Conservation (phyloP, 1,284 basidiomycete genomes). For the Microbotryum lychnidis-dioicae region DNA sequence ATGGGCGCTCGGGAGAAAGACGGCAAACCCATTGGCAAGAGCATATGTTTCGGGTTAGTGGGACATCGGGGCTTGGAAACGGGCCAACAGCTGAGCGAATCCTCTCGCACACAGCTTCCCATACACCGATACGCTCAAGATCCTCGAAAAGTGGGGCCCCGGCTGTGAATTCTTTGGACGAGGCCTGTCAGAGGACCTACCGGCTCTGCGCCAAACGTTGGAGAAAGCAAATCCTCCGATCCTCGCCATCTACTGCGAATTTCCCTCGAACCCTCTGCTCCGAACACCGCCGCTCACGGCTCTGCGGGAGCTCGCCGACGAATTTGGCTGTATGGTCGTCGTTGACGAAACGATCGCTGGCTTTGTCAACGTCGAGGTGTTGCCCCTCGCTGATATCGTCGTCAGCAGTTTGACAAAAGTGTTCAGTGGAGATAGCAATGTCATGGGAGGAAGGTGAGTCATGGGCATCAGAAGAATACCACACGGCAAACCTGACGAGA, state of each 20-base stretch:
- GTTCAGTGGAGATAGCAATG: conserved; percentile 90
- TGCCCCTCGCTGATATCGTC: conserved; percentile 85
- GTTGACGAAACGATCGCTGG: conserved; percentile 96
- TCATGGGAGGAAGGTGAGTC: conserved; percentile 89
- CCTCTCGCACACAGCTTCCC: conserved; percentile 60
- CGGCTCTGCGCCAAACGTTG: conserved; percentile 60
- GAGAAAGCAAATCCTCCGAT: conserved; percentile 40
- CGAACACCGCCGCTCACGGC: conserved; percentile 72
- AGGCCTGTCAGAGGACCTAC: conserved; percentile 68
- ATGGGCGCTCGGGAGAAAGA: conserved; percentile 43
- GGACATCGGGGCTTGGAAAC: conserved; percentile 15
- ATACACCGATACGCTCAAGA: conserved; percentile 95
- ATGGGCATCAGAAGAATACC: neutral
- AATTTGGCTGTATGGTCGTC: conserved; percentile 78
- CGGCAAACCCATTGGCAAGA: conserved; percentile 55
- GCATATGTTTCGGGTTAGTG: conserved; percentile 79
- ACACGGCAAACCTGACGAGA: no score
- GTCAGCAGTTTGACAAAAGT: conserved; percentile 90
- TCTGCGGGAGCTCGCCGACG: conserved; percentile 72
- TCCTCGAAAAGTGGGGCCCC: conserved; percentile 93
- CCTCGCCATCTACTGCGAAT: conserved; percentile 60
- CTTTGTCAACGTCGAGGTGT: conserved; percentile 88
- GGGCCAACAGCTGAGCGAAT: conserved; percentile 3
- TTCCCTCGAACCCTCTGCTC: conserved; percentile 89
- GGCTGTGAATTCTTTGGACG: conserved; percentile 85